A percentile compares a stretch with the other conserved stretches of the same genome.
phyloP scores from a whole-genome alignment of 192 early-diverging fungal species.

The Gryganskiella cystojenkinii region DNA sequence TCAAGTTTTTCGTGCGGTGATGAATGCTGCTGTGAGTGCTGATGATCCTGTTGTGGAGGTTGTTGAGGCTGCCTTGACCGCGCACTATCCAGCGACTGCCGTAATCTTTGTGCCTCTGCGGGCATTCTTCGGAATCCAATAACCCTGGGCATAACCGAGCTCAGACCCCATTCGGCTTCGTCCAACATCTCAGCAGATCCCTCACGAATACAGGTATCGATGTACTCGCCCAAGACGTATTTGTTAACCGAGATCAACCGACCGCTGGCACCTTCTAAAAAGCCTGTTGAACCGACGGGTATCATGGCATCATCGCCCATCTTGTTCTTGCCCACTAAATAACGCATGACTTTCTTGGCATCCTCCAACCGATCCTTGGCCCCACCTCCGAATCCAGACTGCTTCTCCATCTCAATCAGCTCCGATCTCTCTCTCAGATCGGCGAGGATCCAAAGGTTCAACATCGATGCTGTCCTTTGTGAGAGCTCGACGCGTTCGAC shows the following conservation, averaged over 20 bases:
- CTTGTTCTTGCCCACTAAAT: slow-evolving; percentile 11
- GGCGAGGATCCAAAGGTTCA: slow-evolving; percentile 34
- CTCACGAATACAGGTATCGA: slow-evolving; percentile 38
- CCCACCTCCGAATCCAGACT: slow-evolving; percentile 25
- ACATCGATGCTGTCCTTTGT: slow-evolving; percentile 23
- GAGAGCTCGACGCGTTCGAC: slow-evolving; percentile 31
- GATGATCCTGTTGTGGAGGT: neutral
- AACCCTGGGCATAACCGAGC: slow-evolving; percentile 31
- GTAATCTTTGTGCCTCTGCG: slow-evolving; percentile 27
- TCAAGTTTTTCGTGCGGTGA: too few species aligned
- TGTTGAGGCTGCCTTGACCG: slow-evolving; percentile 1
- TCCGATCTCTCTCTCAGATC: slow-evolving; percentile 24
- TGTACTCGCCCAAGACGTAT: slow-evolving; percentile 49
- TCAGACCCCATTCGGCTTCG: slow-evolving; percentile 42
- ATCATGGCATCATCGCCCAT: slow-evolving; percentile 1
- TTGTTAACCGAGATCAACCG: slow-evolving; percentile 34
- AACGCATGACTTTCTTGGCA: slow-evolving; percentile 31
- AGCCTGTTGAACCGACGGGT: neutral
- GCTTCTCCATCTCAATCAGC: slow-evolving; percentile 30
- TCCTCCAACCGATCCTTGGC: slow-evolving; percentile 26
- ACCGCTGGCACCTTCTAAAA: neutral
- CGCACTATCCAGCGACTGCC: slow-evolving; percentile 34
- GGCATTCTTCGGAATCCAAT: slow-evolving; percentile 23
- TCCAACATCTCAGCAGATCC: slow-evolving; percentile 31
- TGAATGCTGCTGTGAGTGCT: neutral